Evolutionary conservation across 148 eudicot species (phyloP), one percentile per base, ranked within the genome.

Genomic region (Chenopodium quinoa): DNA sequence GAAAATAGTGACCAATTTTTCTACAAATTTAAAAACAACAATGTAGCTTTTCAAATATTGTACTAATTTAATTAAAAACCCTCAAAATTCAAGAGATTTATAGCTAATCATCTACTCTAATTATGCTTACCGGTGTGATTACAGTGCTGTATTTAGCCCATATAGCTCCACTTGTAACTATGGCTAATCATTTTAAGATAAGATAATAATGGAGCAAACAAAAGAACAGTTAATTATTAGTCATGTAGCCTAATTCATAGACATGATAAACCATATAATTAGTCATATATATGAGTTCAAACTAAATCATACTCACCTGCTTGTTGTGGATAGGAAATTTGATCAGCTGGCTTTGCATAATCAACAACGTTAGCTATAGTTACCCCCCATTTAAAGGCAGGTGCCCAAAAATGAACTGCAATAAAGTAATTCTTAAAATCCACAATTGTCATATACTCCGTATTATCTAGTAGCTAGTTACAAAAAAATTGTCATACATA

Each of bases 321-420:
- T 75, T 82, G 84, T 29, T 76, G 78, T 63, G 64, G 52, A 44
- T 81, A 65, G 4, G 83, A 81, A 50, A 81, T 81, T 27, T 81
- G 63, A 16, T 81, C 73, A 16, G 73, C 71, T 9, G 83, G 83
- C 50, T 81, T 81, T 68, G 77, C 34, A 50, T 54, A 68, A 66
- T 81, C 83, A 29, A 79, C 83, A 64, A 81, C 47, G 25, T 82
- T 82, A 23, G 84, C 84, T 62, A 82, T 22, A 46, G 47, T 82
- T 7, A 82, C 9, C 8, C 75, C 84, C 84, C 84, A 82, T 34
- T 82, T 82, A 76, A 75, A 82, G 4, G 69, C 32, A 19, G 84
- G 84, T 44, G 84, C 84, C 84, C 84, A 82, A 40, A 82, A 82
- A 76, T 75, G 80, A 62, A 82, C 84, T 82, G 84, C 56, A 50